Evolutionary conservation across 2,329 filamentous ascomycete genomes (phyloP), one percentile per base, ranked within the genome.

Genomic region (Aspergillus aculeatus): DNA sequence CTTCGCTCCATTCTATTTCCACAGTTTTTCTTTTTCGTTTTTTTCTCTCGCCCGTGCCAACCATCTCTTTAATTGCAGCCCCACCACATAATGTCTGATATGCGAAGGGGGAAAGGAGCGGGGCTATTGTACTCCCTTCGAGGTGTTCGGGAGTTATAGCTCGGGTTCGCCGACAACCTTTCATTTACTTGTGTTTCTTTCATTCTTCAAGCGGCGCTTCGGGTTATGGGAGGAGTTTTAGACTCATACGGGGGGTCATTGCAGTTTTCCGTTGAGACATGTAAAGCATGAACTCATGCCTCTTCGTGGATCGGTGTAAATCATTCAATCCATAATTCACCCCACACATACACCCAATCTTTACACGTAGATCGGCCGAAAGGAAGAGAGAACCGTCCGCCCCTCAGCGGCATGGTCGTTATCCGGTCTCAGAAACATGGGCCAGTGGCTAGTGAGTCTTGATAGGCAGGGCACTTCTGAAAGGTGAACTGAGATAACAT

Each of bases 1-100:
- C 32, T 12, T 16, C 32, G 14, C 32, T 35, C 4, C 4, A 16
- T 35, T 35, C 32, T 12, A 35, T 35, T 16, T 35, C 32, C 12
- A 29, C 26, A 35, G 32, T 16, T 35, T 16, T 4, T 5, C 9
- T 44, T 64, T 64, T 19, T 54, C 57, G 24, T 16, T 38, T 56
- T 44, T 56, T 32, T 21, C 2, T 23, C 16, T 23, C 14, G 14
- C 21, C 35, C 4, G 11, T 35, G 32, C 32, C 26, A 16, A 19
- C 21, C 24, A 38, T 29, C 50, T 29, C 14, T 41, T 47, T 49
- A 12, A 35, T 41, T 47, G 26, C 26, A 29, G 26, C 26, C 26
- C 7, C 26, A 29, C 51, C 24, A 23, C 26, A 41, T 47, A 52
- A 60, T 51, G 58, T 62, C 38, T 60, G 48, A 60, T 60, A 57